Percentiles rank a stretch among this genome's conserved stretches.
These are phyloP conservation scores for Clavispora asparagi DNA, from an alignment of 805 yeast genomes.

Conservation along the genomic window DNA sequence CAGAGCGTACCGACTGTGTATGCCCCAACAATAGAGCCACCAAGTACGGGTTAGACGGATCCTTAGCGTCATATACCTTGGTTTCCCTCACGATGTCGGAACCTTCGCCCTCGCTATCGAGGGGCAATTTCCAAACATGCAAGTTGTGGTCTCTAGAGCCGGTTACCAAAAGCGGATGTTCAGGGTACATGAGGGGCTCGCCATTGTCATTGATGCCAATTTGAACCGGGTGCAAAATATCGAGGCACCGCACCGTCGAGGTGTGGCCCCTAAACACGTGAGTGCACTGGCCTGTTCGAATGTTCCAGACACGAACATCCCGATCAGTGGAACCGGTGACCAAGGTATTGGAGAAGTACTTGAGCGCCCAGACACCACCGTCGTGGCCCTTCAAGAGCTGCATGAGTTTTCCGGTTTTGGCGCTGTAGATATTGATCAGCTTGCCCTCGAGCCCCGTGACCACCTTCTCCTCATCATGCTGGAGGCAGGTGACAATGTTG, in stretches of 20 bases:
- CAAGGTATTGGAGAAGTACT: slow-evolving; percentile 74
- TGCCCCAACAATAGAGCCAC: slow-evolving; percentile 42
- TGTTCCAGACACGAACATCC: slow-evolving; percentile 91
- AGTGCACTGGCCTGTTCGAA: slow-evolving; percentile 77
- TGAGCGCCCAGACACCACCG: slow-evolving; percentile 98
- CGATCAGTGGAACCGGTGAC: slow-evolving; percentile 95
- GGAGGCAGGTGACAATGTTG: slow-evolving; percentile 90
- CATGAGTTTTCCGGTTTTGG: slow-evolving; percentile 62
- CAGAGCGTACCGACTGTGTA: slow-evolving; percentile 76
- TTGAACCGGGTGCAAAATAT: slow-evolving; percentile 64
- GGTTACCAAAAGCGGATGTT: slow-evolving; percentile 56
- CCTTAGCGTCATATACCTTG: slow-evolving; percentile 32
- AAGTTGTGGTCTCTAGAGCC: slow-evolving; percentile 43
- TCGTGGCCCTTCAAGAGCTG: slow-evolving; percentile 78
- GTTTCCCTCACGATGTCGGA: slow-evolving; percentile 30
- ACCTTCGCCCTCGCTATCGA: slow-evolving; percentile 32
- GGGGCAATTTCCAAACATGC: slow-evolving; percentile 54
- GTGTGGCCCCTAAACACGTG: slow-evolving; percentile 90
- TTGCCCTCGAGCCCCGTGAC: slow-evolving; percentile 91
- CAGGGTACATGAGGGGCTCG: slow-evolving; percentile 51
- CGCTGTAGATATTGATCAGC: slow-evolving; percentile 73
- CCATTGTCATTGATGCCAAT: slow-evolving; percentile 61
- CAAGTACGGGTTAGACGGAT: slow-evolving; percentile 18
- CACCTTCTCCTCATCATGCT: slow-evolving; percentile 84
- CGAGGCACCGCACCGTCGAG: slow-evolving; percentile 89